phyloP scores from a whole-genome alignment of 345 rosid species.

The Bruguiera sexangula region DNA sequence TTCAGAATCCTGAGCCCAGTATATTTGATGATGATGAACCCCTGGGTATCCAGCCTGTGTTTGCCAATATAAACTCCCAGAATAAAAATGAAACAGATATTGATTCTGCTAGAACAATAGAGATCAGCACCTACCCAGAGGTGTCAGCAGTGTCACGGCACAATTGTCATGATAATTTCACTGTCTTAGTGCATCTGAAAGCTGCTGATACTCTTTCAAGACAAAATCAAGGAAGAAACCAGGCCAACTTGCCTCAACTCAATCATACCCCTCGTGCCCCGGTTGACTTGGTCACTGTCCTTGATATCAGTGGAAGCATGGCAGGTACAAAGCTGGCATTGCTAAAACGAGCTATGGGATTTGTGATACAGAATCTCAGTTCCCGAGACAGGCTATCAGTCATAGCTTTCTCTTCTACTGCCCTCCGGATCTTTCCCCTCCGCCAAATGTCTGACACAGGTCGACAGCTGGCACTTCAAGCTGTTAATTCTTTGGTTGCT shows the following conservation, averaged over 20 bases:
- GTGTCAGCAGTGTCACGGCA: conserved; percentile 57
- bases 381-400: conserved; percentile 89
- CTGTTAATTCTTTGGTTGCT: conserved; percentile 85
- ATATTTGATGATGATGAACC: conserved; percentile 71
- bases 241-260: conserved; percentile 34
- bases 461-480: conserved; percentile 74
- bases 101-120: conserved; percentile 39
- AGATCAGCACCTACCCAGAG: conserved; percentile 66
- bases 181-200: conserved; percentile 73
- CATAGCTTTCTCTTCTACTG: conserved; percentile 93
- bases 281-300: conserved; percentile 83
- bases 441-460: conserved; percentile 76
- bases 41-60: conserved; percentile 47
- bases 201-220: conserved; percentile 48
- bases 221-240: conserved; percentile 33
- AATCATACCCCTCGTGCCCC: conserved; percentile 63
- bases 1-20: conserved; percentile 64
- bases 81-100: conserved; percentile 23
- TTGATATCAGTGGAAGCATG: conserved; percentile 98
- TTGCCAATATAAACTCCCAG: conserved; percentile 31
- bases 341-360: conserved; percentile 97
- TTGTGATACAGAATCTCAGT: conserved; percentile 94
- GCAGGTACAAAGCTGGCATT: conserved; percentile 95
- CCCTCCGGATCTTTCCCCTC: conserved; percentile 83
- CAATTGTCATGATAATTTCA: conserved; percentile 54